Conservation (phyloP, 1,139 yeast species). For the Magnusiomyces tetraspermus region DNA sequence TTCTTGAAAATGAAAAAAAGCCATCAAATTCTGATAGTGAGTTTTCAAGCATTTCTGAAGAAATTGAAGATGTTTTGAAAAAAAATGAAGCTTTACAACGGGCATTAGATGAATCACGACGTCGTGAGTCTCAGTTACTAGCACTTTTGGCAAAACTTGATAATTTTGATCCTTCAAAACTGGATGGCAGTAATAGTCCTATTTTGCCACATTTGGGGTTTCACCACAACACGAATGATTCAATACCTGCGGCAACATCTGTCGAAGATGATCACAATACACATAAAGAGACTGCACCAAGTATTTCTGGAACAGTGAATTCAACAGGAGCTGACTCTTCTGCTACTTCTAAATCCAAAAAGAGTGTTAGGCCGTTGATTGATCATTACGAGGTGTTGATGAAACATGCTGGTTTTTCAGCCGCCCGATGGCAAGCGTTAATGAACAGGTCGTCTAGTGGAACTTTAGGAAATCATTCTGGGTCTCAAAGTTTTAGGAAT, state of each 20-base stretch:
- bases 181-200: neutral
- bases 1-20: neutral
- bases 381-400: slow-evolving; percentile 12
- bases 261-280: too few relatives aligned
- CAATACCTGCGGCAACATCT: too few relatives aligned
- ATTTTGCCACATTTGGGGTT: neutral
- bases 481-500: neutral
- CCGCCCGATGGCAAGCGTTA: neutral
- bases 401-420: slow-evolving; percentile 1
- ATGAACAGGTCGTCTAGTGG: neutral
- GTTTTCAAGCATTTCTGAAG: neutral
- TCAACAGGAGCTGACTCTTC: neutral
- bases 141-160: neutral
- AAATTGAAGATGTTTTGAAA: neutral
- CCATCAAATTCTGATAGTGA: neutral
- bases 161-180: neutral
- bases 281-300: neutral
- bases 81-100: neutral
- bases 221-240: neutral
- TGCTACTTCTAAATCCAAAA: slow-evolving; percentile 1
- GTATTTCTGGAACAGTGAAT: neutral
- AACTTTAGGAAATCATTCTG: neutral
- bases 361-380: slow-evolving; percentile 5
- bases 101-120: neutral
- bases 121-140: neutral